Base-by-base conservation (phyloP, 176 grass and related monocot genomes). In the Saccharum spontaneum region DNA sequence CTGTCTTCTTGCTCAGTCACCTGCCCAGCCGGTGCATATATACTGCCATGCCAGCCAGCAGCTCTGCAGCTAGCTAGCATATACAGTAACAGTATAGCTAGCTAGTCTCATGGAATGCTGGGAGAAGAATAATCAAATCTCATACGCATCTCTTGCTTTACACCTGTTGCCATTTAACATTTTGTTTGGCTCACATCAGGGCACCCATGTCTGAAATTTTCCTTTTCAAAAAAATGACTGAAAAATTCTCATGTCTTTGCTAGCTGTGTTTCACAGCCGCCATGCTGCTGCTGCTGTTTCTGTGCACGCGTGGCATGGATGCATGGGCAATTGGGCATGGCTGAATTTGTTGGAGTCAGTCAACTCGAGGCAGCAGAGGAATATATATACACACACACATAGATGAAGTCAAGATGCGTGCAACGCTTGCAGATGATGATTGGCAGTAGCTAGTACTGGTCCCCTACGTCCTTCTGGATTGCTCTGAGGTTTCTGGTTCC, bases 21-120 rank as follows among this genome's bases (percentile, higher is more conserved):
- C 78, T 45, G 48, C 38, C 76, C 50, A 38, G 49, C 77, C 44
- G 37, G 75, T 79, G 23, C 33, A 88, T 90, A 88, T 92, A 94
- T 92, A 90, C 40, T 52, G 20, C 20, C 10, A 1, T 45, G 23
- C 3, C 17, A 4, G 10, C 23, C 7, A 33, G 0, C 15, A 48
- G 12, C 45, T 48, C 66, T 40, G 18, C 23, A 31, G 13, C 24
- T 49, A 23, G 43, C 33, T 22, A 33, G 22, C 34, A 10, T 44
- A 23, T 28, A 28, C 28, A 28, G 28, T 28, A 28, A 28, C 55
- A 60, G 50, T 11, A 2, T 44, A 11, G 43, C 6, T 45, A 43
- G 5, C 20, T 59, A 59, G 54, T 59, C 54, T 46, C 62, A 74
- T 57, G 71, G 49, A 89, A 73, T 76, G 54, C 37, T 82, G 79